A percentile compares a stretch with the other conserved stretches of the same genome.
Evolutionary conservation across 495 filamentous ascomycete species (phyloP).

Genomic region (Penicillium coprophilum): DNA sequence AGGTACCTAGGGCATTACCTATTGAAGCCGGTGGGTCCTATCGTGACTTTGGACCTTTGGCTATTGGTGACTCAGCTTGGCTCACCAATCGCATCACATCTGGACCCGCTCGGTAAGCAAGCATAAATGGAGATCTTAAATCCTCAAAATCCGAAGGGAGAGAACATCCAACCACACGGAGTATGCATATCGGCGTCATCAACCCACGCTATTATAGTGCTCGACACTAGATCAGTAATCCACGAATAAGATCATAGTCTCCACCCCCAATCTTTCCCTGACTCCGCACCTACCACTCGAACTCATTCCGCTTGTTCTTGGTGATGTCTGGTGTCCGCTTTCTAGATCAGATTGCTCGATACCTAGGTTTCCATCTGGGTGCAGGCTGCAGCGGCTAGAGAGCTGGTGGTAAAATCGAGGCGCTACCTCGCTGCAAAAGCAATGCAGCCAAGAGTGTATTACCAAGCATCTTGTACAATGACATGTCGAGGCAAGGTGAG

Average conservation of each 20-base stretch:
- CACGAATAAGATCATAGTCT: too few relatives aligned
- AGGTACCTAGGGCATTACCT: too few relatives aligned
- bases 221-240: too few relatives aligned
- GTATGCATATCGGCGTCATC: too few relatives aligned
- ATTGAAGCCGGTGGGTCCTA: constrained; percentile 2
- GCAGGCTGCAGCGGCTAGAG: not conserved
- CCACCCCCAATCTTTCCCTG: too few relatives aligned
- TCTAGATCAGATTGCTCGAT: not conserved
- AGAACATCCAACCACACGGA: not conserved
- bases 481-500: too few relatives aligned
- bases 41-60: not conserved
- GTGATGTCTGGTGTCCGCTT: not conserved
- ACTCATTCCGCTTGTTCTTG: too few relatives aligned
- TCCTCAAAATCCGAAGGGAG: not conserved
- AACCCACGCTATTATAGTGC: too few relatives aligned
- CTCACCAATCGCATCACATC: not conserved
- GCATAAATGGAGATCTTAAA: constrained; percentile 1
- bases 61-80: not conserved
- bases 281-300: too few relatives aligned
- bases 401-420: not conserved
- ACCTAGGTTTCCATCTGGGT: not conserved
- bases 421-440: not conserved
- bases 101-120: not conserved
- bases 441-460: not conserved
- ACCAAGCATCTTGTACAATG: not conserved